A percentile compares a stretch with the other conserved stretches of the same genome.
Evolutionary conservation across 2,329 filamentous ascomycete species (phyloP).

Genomic region (Fusarium clavum): DNA sequence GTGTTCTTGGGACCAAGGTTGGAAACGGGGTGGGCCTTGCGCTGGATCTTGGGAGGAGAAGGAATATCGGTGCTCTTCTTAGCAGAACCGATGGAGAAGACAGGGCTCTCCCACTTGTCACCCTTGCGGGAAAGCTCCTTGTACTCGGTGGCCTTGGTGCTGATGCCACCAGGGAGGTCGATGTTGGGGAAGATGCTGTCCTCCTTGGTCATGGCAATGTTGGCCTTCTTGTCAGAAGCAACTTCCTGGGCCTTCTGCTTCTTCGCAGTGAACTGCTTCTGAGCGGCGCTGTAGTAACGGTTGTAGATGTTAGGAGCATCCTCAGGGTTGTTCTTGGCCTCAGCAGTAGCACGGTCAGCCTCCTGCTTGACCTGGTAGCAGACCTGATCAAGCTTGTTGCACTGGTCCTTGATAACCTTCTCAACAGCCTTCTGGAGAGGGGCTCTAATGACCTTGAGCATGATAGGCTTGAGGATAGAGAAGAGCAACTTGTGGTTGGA

Average conservation of each 20-base stretch:
- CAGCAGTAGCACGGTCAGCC: constrained; percentile 76
- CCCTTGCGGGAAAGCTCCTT: constrained; percentile 88
- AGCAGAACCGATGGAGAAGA: constrained; percentile 88
- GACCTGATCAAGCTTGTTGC: constrained; percentile 78
- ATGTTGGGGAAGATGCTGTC: constrained; percentile 92
- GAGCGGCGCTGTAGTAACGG: constrained; percentile 81
- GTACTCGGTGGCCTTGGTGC: constrained; percentile 93
- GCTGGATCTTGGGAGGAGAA: constrained; percentile 61
- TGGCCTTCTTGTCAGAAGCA: constrained; percentile 74
- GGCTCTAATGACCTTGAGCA: constrained; percentile 86
- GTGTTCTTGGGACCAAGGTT: constrained; percentile 21
- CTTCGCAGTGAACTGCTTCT: constrained; percentile 78
- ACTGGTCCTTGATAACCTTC: constrained; percentile 87
- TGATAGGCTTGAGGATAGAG: constrained; percentile 83
- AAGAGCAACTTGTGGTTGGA: constrained; percentile 96
- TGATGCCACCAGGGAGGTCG: constrained; percentile 83
- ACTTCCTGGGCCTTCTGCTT: constrained; percentile 79
- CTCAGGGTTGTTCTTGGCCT: constrained; percentile 70
- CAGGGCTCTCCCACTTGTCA: constrained; percentile 92
- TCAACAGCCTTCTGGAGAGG: constrained; percentile 88
- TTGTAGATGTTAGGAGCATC: constrained; percentile 85
- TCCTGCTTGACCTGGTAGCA: constrained; percentile 85
- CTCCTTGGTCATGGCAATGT: constrained; percentile 70
- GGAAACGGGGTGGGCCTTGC: constrained; percentile 54
- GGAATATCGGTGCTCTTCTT: constrained; percentile 79